Percentiles rank a stretch among this genome's conserved stretches.
Evolutionary conservation across 345 rosid genomes (phyloP).

Genomic region (Eucalyptus polybractea): DNA sequence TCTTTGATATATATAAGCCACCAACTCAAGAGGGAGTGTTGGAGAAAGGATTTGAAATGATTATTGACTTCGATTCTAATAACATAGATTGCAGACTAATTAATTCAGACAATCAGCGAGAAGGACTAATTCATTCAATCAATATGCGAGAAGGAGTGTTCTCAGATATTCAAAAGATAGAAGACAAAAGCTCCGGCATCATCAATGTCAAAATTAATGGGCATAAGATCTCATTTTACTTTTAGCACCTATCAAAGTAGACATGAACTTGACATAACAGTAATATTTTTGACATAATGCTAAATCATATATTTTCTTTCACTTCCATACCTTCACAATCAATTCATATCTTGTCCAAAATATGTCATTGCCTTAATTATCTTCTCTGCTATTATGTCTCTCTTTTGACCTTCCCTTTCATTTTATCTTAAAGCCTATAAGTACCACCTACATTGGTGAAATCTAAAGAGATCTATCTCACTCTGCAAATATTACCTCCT

Average conservation of each 20-base stretch:
- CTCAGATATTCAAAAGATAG: too few relatives aligned
- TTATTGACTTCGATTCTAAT: too few relatives aligned
- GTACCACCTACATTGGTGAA: not conserved
- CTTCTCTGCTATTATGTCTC: not conserved
- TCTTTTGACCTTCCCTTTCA: not conserved
- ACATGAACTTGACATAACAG: not conserved
- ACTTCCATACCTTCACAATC: too few relatives aligned
- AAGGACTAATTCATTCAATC: too few relatives aligned
- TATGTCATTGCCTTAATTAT: not conserved
- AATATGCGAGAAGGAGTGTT: too few relatives aligned
- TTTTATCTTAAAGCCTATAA: not conserved
- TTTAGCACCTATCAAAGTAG: not conserved
- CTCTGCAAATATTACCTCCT: not conserved
- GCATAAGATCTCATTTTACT: not conserved
- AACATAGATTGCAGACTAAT: too few relatives aligned
- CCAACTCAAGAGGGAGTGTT: too few relatives aligned
- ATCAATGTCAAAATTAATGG: not conserved
- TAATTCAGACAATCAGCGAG: too few relatives aligned
- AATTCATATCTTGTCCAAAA: not conserved
- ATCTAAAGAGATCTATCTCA: not conserved
- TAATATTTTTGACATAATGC: not conserved
- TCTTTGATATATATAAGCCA: too few relatives aligned
- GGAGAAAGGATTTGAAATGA: too few relatives aligned
- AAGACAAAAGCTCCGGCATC: not conserved
- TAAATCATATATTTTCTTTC: not conserved